Base-by-base conservation (phyloP, 108 stramenopile genomes). In the Hondaea fermentalgiana region DNA sequence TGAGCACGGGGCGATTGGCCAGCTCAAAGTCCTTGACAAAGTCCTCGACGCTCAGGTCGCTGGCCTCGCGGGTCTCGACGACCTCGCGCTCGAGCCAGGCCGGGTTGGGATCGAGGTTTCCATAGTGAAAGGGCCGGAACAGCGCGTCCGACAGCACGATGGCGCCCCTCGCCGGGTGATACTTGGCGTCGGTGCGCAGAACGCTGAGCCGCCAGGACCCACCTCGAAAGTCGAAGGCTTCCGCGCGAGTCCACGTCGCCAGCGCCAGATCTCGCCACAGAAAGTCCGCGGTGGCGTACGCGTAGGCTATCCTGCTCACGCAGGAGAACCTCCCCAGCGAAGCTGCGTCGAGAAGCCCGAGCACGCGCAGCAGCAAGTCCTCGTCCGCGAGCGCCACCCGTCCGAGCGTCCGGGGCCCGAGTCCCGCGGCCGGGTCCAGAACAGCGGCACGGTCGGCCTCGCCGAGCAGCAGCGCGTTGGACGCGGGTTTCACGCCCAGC, bases 1-100 rank as follows among this genome's bases (percentile, higher is more conserved):
- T 69, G 23, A 91, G 42, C 12, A 91, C 91, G 8, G 91, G 91
- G 25, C 57, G 59, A 60, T 71, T 87, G 8, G 89, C 43, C 29
- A 3, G 4, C 88, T 91, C 91, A 49, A 44, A 91, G 44, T 87
- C 47, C 49, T 17, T 5, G 10, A 71, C 87, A 57, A 91, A 91
- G 10, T 44, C 29, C 0, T 91, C 89, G 43, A 87, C 57, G 16
- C 87, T 44, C 17, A 91, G 29, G n/a, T 5, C 72, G 8, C 10
- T 12, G 29, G 72, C 89, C 14, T 25, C 89, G 35, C 72, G 57
- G 5, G 3, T 5, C 25, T 45, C 47, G 21, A 19, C 25, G 72
- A 47, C 60, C 21, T 72, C 4, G 8, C 89, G 25, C 49, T 29
- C 4, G 42, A 28, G 47, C 23, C 25, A 28, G 42, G 5, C 25